A percentile compares a stretch with the other conserved stretches of the same genome.
Conservation (phyloP, 2,329 filamentous ascomycete species). For the Epichloe scottii region DNA sequence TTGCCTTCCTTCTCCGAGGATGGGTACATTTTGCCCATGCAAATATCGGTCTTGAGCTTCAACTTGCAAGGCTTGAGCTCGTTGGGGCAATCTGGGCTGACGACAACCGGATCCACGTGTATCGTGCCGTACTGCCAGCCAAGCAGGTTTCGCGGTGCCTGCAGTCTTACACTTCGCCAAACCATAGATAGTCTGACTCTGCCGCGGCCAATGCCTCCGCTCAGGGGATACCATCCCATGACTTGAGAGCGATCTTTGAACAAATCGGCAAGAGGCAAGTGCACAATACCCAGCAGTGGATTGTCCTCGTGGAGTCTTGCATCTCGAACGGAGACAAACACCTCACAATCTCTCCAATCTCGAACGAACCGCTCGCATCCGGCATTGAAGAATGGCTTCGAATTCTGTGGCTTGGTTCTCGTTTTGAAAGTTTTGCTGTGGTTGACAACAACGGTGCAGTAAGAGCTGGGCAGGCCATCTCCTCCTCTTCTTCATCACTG, state of each 20-base stretch:
- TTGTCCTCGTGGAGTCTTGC: constrained; percentile 57
- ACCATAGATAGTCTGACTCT: constrained; percentile 57
- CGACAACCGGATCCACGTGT: constrained; percentile 42
- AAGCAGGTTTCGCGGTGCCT: constrained; percentile 42
- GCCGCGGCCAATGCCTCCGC: constrained; percentile 62
- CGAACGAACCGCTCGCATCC: constrained; percentile 60
- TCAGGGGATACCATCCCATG: constrained; percentile 52
- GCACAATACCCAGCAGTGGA: constrained; percentile 56
- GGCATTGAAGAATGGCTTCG: constrained; percentile 69
- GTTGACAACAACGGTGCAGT: constrained; percentile 63
- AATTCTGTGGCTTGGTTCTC: constrained; percentile 64
- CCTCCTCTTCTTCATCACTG: constrained; percentile 43
- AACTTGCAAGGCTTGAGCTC: constrained; percentile 38
- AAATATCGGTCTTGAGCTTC: constrained; percentile 47
- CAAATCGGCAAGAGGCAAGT: constrained; percentile 49
- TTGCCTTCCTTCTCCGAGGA: constrained; percentile 25
- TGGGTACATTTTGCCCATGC: constrained; percentile 44
- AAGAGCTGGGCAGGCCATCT: constrained; percentile 55
- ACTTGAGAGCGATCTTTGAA: constrained; percentile 52
- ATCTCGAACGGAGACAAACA: constrained; percentile 57
- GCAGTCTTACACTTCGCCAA: constrained; percentile 55
- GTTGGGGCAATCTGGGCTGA: constrained; percentile 30
- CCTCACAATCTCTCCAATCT: constrained; percentile 54
- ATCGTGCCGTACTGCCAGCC: constrained; percentile 66
- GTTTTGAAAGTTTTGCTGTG: constrained; percentile 59